Percentiles rank a stretch among this genome's conserved stretches.
phyloP scores from a whole-genome alignment of 1,139 yeast genomes.

The Suhomyces chickasaworum region DNA sequence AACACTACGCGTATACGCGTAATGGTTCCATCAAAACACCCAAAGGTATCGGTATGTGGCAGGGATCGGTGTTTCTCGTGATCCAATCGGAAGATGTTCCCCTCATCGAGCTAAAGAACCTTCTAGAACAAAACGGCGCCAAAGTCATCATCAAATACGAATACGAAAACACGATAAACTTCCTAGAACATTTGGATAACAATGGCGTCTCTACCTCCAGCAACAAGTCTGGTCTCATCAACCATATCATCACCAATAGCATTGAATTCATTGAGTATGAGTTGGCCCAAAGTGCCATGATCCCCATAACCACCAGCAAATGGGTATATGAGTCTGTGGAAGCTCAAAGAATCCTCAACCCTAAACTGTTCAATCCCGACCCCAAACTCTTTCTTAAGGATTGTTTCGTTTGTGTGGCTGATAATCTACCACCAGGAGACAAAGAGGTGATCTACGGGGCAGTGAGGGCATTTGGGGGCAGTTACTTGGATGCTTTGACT shows the following conservation, averaged over 20 bases:
- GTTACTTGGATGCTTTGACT: slow-evolving; percentile 62
- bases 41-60: slow-evolving; percentile 36
- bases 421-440: slow-evolving; percentile 60
- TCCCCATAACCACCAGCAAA: slow-evolving; percentile 66
- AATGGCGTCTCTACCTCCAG: slow-evolving; percentile 50
- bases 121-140: slow-evolving; percentile 26
- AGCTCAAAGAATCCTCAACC: slow-evolving; percentile 48
- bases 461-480: slow-evolving; percentile 75
- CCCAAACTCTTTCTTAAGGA: slow-evolving; percentile 64
- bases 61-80: slow-evolving; percentile 42
- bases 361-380: slow-evolving; percentile 65
- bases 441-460: slow-evolving; percentile 67
- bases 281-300: slow-evolving; percentile 52
- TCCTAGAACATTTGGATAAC: slow-evolving; percentile 20
- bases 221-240: slow-evolving; percentile 40
- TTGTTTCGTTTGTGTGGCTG: slow-evolving; percentile 60
- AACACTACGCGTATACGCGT: slow-evolving; percentile 10
- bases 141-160: slow-evolving; percentile 28
- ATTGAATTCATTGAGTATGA: slow-evolving; percentile 58
- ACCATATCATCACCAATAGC: slow-evolving; percentile 60
- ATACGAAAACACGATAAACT: slow-evolving; percentile 28
- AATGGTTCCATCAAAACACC: background rate
- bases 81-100: slow-evolving; percentile 37
- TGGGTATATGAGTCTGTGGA: slow-evolving; percentile 63
- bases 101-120: slow-evolving; percentile 23